A percentile compares a stretch with the other conserved stretches of the same genome.
phyloP scores from a whole-genome alignment of 306 rosid genomes.

The Acmispon strigosus region DNA sequence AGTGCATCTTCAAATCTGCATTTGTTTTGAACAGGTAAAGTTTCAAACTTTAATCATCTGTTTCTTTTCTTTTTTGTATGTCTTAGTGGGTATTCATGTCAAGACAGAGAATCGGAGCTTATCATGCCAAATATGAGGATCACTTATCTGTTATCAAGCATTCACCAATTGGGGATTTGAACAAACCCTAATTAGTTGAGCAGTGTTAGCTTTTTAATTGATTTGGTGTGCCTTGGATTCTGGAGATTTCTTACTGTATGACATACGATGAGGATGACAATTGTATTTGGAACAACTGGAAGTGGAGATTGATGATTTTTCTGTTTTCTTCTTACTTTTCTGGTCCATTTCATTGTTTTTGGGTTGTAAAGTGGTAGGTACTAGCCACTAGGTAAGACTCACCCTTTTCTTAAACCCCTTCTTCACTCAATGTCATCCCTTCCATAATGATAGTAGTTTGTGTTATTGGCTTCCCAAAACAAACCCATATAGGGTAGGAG shows the following conservation, averaged over 20 bases:
- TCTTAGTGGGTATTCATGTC: background rate
- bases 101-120: background rate
- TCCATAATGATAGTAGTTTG: background rate
- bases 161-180: background rate
- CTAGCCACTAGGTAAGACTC: background rate
- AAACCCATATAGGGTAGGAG: background rate
- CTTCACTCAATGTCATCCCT: background rate
- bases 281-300: background rate
- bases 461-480: background rate
- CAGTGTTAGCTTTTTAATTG: background rate
- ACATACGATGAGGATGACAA: background rate
- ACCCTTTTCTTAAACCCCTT: background rate
- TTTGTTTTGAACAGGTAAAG: constrained; percentile 25
- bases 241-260: background rate
- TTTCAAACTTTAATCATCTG: background rate
- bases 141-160: background rate
- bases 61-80: background rate
- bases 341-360: background rate
- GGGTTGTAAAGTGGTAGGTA: background rate
- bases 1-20: constrained; percentile 18
- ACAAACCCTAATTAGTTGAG: background rate
- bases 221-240: background rate
- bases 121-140: background rate
- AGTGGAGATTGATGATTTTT: background rate
- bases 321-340: background rate